A percentile compares a stretch with the other conserved stretches of the same genome.
phyloP scores from a whole-genome alignment of 371 early-diverging fungal species.

The Syncephalis plumigaleata region DNA sequence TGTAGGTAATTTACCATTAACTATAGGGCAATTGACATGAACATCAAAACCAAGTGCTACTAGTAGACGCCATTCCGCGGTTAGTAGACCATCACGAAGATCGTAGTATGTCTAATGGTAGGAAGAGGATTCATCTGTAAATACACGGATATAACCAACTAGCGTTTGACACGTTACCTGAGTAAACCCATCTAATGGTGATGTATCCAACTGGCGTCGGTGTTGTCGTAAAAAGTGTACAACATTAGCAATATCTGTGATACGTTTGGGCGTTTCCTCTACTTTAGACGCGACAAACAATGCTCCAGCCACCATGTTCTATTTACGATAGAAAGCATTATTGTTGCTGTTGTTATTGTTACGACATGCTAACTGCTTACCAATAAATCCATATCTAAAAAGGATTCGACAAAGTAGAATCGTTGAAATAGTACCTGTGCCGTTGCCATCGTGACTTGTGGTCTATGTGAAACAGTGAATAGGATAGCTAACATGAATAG shows the following conservation, averaged over 20 bases:
- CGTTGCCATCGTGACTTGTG: constrained; percentile 89
- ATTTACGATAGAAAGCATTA: constrained; percentile 2
- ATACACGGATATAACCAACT: neutral
- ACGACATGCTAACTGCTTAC: too few relatives aligned
- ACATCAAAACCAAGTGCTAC: constrained; percentile 83
- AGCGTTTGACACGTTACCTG: neutral
- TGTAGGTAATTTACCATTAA: constrained; percentile 83
- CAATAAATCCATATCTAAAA: constrained; percentile 45
- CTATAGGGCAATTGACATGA: constrained; percentile 91
- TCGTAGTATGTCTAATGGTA: constrained; percentile 37
- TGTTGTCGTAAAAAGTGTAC: constrained; percentile 36
- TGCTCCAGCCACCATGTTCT: constrained; percentile 71
- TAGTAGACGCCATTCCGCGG: constrained; percentile 75
- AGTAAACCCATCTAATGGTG: neutral
- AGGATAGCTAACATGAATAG: constrained; percentile 1
- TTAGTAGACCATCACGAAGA: constrained; percentile 53
- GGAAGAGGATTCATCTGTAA: neutral
- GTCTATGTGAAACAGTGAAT: constrained; percentile 23
- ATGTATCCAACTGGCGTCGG: neutral
- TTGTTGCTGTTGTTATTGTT: too few relatives aligned
- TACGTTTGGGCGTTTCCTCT: constrained; percentile 62
- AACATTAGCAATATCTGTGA: constrained; percentile 62
- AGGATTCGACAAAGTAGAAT: constrained; percentile 68
- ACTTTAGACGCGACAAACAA: constrained; percentile 83
- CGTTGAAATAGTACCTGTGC: constrained; percentile 87